Conservation (phyloP, 345 rosid genomes). For the Eutrema japonicum region DNA sequence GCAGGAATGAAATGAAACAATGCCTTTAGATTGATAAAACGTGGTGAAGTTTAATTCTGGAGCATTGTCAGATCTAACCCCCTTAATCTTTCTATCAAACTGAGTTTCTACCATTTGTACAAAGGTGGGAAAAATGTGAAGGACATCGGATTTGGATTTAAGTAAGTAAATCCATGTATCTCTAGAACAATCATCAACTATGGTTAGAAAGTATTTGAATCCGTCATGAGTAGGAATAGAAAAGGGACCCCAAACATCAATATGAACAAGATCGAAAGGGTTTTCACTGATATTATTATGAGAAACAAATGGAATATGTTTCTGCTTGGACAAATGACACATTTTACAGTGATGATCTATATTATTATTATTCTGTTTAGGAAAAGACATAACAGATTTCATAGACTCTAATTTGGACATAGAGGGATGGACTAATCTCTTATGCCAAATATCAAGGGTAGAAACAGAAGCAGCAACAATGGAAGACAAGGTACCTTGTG, state of each 20-base stretch:
- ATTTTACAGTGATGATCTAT: background rate
- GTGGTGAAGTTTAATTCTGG: background rate
- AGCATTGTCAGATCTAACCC: background rate
- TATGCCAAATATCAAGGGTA: background rate
- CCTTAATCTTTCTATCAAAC: background rate
- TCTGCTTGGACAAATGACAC: background rate
- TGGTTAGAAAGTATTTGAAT: background rate
- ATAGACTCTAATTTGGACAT: background rate
- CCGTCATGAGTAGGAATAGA: background rate
- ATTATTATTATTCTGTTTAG: background rate
- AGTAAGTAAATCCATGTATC: background rate
- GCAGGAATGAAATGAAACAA: background rate
- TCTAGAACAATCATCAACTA: background rate
- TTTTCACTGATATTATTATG: background rate
- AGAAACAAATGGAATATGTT: background rate
- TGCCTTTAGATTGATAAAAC: background rate
- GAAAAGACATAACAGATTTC: background rate
- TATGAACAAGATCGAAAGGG: background rate
- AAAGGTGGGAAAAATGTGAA: background rate
- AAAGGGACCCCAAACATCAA: background rate
- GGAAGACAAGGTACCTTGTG: background rate
- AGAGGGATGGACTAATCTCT: background rate
- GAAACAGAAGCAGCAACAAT: background rate
- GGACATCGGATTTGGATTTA: background rate
- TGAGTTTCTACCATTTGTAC: background rate